Base-by-base conservation (phyloP, 352 stramenopile species). In the Aphanomyces stellatus region DNA sequence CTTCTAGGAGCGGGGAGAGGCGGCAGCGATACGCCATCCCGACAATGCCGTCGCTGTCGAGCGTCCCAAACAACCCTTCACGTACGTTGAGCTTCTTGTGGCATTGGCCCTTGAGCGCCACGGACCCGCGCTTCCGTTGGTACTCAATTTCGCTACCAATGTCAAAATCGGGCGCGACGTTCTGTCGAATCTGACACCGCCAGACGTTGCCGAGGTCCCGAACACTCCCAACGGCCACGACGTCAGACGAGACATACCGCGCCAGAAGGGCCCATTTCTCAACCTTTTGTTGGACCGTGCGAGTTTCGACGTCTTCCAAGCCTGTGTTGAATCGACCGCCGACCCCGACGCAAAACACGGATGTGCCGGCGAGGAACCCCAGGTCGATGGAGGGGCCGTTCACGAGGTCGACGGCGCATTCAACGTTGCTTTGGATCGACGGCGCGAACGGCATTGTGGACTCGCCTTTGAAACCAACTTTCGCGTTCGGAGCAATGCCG, bases 101-200 rank as follows among this genome's bases (percentile, higher is more conserved):
- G 49, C 60, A 49, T 24, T 67, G 60, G 17, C 60, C 41, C 13
- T 67, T 49, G 28, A 67, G 11, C 17, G 35, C n/a, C 41, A 67
- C 60, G 4, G 41, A n/a, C 10, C 48, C 25, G 19, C 60, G 60
- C n/a, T 31, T 49, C 34, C 4, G 22, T 53, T 59, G 42, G 46
- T 67, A 67, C 22, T 67, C 60, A 24, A 67, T 30, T 59, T 67
- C 60, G 27, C 28, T 67, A 4, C 37, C 40, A 10, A 67, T 25
- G 19, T 25, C 30, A 31, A 67, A 51, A 15, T 42, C 46, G 11
- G 28, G n/a, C 10, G 40, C n/a, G 10, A 67, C 41, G 15, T 51
- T 33, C 25, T 67, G 60, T 22, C 48, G 48, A 4, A 67, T 22
- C 13, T 67, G 48, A 22, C 60, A 67, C 13, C 60, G 60, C 31